Evolutionary conservation across 2,329 filamentous ascomycete species (phyloP).

Genomic region (Xylariales sp.): DNA sequence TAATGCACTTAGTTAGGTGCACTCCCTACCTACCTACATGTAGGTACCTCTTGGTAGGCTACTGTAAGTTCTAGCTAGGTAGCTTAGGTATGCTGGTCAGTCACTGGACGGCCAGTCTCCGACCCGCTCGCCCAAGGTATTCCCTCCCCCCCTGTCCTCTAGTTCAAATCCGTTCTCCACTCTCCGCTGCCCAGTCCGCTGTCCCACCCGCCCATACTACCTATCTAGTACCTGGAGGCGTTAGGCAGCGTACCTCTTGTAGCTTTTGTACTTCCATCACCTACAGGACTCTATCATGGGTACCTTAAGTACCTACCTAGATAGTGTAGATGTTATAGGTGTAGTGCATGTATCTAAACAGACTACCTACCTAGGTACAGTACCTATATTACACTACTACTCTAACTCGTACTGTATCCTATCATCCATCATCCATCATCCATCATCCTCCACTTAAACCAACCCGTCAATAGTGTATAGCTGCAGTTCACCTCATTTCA

Average conservation of each 20-base stretch:
- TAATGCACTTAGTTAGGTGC: too few relatives aligned
- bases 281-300: too few relatives aligned
- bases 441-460: constrained; percentile 29
- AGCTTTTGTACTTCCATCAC: too few relatives aligned
- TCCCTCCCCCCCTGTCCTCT: constrained; percentile 5
- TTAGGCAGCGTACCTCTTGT: too few relatives aligned
- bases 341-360: too few relatives aligned
- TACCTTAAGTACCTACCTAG: background rate
- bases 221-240: too few relatives aligned
- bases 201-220: background rate
- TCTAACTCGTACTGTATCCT: constrained; percentile 3
- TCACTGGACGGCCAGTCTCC: background rate
- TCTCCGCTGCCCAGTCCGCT: constrained; percentile 21
- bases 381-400: background rate
- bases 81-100: background rate
- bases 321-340: too few relatives aligned
- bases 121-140: background rate
- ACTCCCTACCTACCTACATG: too few relatives aligned
- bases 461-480: constrained; percentile 18
- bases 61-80: background rate
- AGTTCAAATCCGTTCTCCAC: background rate
- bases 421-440: constrained; percentile 16
- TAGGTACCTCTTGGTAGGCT: background rate
- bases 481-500: constrained; percentile 28
- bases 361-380: background rate